phyloP scores from a whole-genome alignment of 495 filamentous ascomycete genomes.

The Chaetomium fimeti region DNA sequence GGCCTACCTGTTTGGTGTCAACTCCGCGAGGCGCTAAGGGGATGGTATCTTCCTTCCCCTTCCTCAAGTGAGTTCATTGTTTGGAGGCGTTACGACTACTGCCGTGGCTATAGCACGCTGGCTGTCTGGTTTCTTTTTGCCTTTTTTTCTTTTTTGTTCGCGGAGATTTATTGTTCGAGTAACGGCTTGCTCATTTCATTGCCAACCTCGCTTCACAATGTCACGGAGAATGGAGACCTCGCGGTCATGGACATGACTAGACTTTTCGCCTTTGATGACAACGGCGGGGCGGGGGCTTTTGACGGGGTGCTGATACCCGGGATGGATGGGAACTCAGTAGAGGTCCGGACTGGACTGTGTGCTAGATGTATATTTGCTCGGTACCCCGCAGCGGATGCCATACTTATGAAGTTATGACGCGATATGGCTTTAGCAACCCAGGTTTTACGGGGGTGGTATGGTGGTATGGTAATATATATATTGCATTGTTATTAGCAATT shows the following conservation, averaged over 20 bases:
- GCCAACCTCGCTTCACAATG: not conserved
- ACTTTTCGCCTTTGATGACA: not conserved
- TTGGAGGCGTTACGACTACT: not conserved
- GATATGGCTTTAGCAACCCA: not conserved
- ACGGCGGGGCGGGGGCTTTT: not conserved
- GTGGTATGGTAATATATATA: too few species aligned
- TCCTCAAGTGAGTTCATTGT: not conserved
- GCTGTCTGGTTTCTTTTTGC: not conserved
- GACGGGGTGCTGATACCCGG: not conserved
- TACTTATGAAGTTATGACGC: not conserved
- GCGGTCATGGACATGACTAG: not conserved
- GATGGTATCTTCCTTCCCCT: not conserved
- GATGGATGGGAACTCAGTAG: not conserved
- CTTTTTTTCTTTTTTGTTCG: not conserved
- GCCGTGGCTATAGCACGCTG: not conserved
- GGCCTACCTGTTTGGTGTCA: conserved; percentile 59
- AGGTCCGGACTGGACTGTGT: not conserved
- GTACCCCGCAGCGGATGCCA: not conserved
- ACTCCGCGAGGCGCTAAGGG: not conserved
- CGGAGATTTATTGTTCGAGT: not conserved
- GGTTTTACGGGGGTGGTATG: not conserved
- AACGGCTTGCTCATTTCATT: not conserved
- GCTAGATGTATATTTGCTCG: not conserved
- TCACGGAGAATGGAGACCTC: conserved; percentile 12
- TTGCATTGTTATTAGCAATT: too few species aligned